Base-by-base conservation (phyloP, 2,329 filamentous ascomycete species). In the Botrytis byssoidea region DNA sequence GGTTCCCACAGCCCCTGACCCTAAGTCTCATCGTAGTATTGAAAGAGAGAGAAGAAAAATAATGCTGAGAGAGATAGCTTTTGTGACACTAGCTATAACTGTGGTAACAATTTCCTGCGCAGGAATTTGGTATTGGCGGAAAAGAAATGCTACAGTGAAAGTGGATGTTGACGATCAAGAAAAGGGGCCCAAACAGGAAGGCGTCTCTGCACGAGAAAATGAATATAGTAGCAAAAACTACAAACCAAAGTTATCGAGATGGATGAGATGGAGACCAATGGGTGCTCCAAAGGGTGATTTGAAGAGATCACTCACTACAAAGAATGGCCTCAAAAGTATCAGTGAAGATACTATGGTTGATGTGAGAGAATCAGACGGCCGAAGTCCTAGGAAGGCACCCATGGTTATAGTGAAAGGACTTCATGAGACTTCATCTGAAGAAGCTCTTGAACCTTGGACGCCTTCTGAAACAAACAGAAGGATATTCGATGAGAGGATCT, bases 101-200 rank as follows among this genome's bases (percentile, higher is more conserved):
- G 22, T 72, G 22, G 51, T 51, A 40, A 59, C 40, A n/a, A n/a
- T n/a, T 35, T 57, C 44, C 16, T 46, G 71, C 35, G 51, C 46
- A 14, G 71, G 51, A 18, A 16, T 60, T 29, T 72, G 71, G 64
- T 35, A 46, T 37, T 72, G 40, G 71, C 48, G 64, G 44, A 68
- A 35, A 37, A 68, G 51, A 48, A 72, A 68, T 7, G 40, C 37
- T 32, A 59, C 32, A 40, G 25, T 42, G n/a, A 46, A 57, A 55
- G 37, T 12, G 32, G 42, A 57, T 29, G 6, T 29, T 18, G 64
- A 42, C 12, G 40, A 60, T 48, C 63, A 72, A 51, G 71, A 69
- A 60, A 72, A 40, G 32, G 55, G 40, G n/a, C 18, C 8, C 16
- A 37, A 37, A 20, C 10, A n/a, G 55, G 48, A 37, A 25, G 37